Base-by-base conservation (phyloP, 192 early-diverging fungal genomes). In the Mortierella claussenii region DNA sequence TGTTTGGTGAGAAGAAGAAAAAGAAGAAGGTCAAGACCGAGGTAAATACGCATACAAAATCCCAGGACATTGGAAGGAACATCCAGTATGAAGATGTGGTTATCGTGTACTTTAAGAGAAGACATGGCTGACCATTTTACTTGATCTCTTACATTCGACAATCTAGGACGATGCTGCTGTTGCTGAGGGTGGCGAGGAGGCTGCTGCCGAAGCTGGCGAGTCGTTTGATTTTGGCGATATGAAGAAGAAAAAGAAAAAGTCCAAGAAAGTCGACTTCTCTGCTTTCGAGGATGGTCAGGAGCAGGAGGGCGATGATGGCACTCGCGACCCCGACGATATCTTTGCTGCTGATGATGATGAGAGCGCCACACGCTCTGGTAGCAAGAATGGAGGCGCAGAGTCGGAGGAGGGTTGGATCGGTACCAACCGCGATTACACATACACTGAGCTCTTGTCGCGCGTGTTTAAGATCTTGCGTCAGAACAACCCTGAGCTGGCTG, bases 401-500 rank as follows among this genome's bases (percentile, higher is more conserved):
- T 56, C 81, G 17, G 87, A 83, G 55, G 93, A 94, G 65, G 73
- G 92, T n/a, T 99, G 97, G 97, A 69, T 95, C 24, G 91, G 88
- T 56, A 86, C 89, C 26, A 92, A 94, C 84, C 60, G 57, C 9
- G 57, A 60, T 27, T 57, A 57, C 55, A 55, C 84, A 90, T 99
- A 98, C 79, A 66, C 83, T 23, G 97, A 96, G 88, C 91, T 98
- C 18, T 82, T 99, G 42, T 82, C 84, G 23, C 92, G 98, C 60
- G 93, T 98, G 40, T 99, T 95, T 83, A 88, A 89, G 69, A 91
- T 94, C 27, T 86, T 98, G 60, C 91, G 89, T 44, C 89, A 94
- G 68, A 98, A 96, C 82, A 97, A 99, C 86, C 93, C 95, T 21
- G 95, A 96, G 48, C 85, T 97, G 45, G 90, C 82, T 27, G 94